Base-by-base conservation (phyloP, 768 basidiomycete genomes). In the Plicaturopsis crispa region DNA sequence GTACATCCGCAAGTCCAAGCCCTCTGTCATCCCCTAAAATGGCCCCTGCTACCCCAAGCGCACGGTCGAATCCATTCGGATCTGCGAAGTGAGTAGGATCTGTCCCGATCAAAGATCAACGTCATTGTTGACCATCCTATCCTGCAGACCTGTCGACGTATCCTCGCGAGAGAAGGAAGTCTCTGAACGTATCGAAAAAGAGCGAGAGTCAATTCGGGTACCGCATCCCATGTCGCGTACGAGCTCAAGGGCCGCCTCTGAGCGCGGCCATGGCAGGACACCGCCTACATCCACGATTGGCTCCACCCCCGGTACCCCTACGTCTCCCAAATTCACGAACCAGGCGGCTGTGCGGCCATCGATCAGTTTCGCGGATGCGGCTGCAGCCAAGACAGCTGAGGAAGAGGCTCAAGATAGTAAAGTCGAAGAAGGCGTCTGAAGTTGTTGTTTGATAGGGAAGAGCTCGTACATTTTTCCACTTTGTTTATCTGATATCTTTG, bases 281-380 rank as follows among this genome's bases (percentile, higher is more conserved):
- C 62, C 31, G 49, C 66, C 42, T 46, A 56, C 33, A 54, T 57
- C 28, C 45, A 54, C 31, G 37, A 33, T 46, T n/a, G 17, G 36
- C 18, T 30, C 48, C 28, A 37, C 34, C 24, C 13, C 33, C 17
- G 18, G 47, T 23, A 17, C 31, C 20, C 24, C 45, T 31, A 56
- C 41, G 52, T 51, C 41, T 47, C 56, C 28, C 4, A 47, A 43
- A 8, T 41, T 43, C 6, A 43, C 59, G 26, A 36, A 39, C 24
- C 37, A 44, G 16, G 68, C 78, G 2, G 78, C 61, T 34, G 75
- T 89, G 11, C 70, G 85, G 38, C 80, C 87, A 1, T 68, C 73
- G 4, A 66, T 91, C 47, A 90, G 87, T 53, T 93, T 93, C 49
- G 88, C 89, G 1, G 81, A 69, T 39, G 89, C 80, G 26, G 84